Evolutionary conservation across 306 rosid species (phyloP).

Genomic region (Leucaena leucocephala): DNA sequence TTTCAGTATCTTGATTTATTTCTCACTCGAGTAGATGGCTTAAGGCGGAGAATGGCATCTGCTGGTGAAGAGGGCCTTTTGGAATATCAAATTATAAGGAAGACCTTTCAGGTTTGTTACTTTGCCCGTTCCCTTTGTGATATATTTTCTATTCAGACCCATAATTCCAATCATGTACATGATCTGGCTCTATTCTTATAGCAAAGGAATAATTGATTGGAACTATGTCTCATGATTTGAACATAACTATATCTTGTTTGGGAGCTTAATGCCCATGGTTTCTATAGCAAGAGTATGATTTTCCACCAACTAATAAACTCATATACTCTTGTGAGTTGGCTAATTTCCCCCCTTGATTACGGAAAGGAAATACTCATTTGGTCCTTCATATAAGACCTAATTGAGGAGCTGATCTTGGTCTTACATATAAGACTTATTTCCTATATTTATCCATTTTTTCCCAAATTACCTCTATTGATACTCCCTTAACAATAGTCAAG

Average conservation of each 20-base stretch:
- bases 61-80: slow-evolving; percentile 46
- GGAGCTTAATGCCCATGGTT: slow-evolving; percentile 4
- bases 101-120: slow-evolving; percentile 81
- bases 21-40: slow-evolving; percentile 86
- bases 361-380: too few relatives aligned
- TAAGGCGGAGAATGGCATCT: slow-evolving; percentile 78
- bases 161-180: not conserved
- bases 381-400: too few relatives aligned
- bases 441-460: too few relatives aligned
- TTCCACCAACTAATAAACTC: slow-evolving; percentile 4
- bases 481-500: too few relatives aligned
- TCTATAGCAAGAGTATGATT: not conserved
- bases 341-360: slow-evolving; percentile 12
- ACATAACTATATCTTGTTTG: slow-evolving; percentile 19
- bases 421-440: too few relatives aligned
- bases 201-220: not conserved
- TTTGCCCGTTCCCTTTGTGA: not conserved
- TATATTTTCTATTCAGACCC: slow-evolving; percentile 20
- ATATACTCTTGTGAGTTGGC: not conserved
- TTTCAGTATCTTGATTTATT: slow-evolving; percentile 84
- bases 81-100: slow-evolving; percentile 63
- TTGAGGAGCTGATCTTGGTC: too few relatives aligned
- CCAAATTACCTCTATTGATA: too few relatives aligned
- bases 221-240: slow-evolving; percentile 11
- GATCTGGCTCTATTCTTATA: slow-evolving; percentile 4